These are phyloP conservation scores for Chrysanthemum lavandulifolium DNA, from an alignment of 129 eudicot species.

Conservation along the genomic window DNA sequence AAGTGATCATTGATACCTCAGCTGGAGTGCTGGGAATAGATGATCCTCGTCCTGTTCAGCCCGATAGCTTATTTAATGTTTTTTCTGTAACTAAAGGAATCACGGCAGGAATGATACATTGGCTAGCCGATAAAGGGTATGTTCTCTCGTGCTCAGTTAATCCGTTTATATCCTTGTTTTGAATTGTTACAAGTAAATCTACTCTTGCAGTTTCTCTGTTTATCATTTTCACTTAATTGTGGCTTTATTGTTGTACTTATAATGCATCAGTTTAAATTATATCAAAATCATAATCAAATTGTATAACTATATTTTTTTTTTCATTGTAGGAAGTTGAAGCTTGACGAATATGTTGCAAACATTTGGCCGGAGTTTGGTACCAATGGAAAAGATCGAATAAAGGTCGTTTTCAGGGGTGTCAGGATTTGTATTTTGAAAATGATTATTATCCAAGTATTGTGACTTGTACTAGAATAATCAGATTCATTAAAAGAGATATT, in stretches of 20 bases:
- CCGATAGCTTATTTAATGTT: slow-evolving; percentile 75
- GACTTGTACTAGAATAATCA: too few species aligned
- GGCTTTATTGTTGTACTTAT: background rate
- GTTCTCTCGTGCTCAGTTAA: background rate
- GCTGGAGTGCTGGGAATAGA: slow-evolving; percentile 84
- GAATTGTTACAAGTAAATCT: too few species aligned
- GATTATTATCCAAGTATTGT: background rate
- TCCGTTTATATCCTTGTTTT: too few species aligned
- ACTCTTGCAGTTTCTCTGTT: too few species aligned
- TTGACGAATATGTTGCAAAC: slow-evolving; percentile 59
- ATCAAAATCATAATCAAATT: background rate
- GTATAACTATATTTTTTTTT: background rate
- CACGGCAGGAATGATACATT: slow-evolving; percentile 78
- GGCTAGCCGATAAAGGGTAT: slow-evolving; percentile 83
- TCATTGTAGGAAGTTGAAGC: slow-evolving; percentile 58
- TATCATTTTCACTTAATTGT: too few species aligned
- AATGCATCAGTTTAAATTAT: background rate
- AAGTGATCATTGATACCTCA: slow-evolving; percentile 86
- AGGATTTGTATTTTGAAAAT: background rate
- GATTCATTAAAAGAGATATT: too few species aligned
- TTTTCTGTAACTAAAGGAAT: slow-evolving; percentile 81
- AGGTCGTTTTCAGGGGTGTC: slow-evolving; percentile 25
- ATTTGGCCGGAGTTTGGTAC: slow-evolving; percentile 68
- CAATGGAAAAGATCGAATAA: slow-evolving; percentile 65
- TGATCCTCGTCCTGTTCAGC: slow-evolving; percentile 89